Base-by-base conservation (phyloP, 1,139 yeast genomes). In the Geotrichum macrosporum region DNA sequence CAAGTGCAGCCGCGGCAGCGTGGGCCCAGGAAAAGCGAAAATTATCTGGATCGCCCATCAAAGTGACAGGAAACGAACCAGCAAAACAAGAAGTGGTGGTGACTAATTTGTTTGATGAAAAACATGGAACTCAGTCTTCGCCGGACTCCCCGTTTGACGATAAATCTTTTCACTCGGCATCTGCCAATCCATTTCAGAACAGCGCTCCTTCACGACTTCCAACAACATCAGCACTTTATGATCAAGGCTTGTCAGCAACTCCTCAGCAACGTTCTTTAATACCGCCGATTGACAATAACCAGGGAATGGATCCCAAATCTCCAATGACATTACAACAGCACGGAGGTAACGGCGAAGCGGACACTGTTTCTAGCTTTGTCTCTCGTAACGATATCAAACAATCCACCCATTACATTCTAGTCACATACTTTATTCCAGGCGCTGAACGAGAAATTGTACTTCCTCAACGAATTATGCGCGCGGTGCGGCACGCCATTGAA, bases 361-460 rank as follows among this genome's bases (percentile, higher is more conserved):
- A 22, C 9, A 22, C 40, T 5, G 20, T 26, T 5, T 12, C 32
- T 10, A 21, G 31, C 34, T 61, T 54, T 59, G 76, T 82, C 52
- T 75, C 87, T 34, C 71, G 95, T 55, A 72, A 77, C 41, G 78
- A 81, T 52, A 69, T 85, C 50, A 74, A 80, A 55, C 81, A 80
- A 53, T 78, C 89, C 15, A 77, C 92, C 1, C 80, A 80, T 57
- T 78, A 80, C 50, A 77, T 92, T 33, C 70, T 88, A 46, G 74
- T 78, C 48, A 84, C 86, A 27, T 92, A 92, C 66, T 78, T 92
- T 56, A 81, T 81, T 30, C 85, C 84, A 45, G 81, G 81, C 55
- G 83, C 95, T 9, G 86, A 82, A 56, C 83, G 86, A 56, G 81
- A 78, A 58, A 71, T 92, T 40, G 74, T 78, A 47, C 72, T 92